A percentile compares a stretch with the other conserved stretches of the same genome.
These are phyloP conservation scores for Saksenaea vasiformis DNA, from an alignment of 371 early-diverging fungal species.

Conservation along the genomic window DNA sequence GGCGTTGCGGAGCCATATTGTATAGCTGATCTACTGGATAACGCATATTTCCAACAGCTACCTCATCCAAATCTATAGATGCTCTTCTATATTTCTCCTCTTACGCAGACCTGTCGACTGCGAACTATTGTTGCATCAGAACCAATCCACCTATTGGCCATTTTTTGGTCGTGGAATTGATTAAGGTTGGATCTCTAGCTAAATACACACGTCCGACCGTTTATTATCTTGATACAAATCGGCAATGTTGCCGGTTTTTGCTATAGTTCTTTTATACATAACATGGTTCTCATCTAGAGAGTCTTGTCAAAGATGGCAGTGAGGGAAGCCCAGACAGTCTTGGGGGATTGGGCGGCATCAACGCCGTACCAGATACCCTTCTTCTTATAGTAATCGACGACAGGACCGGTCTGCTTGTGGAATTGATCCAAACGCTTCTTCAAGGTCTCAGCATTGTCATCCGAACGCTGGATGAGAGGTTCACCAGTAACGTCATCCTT, in stretches of 20 bases:
- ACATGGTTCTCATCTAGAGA: slow-evolving; percentile 34
- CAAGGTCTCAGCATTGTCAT: slow-evolving; percentile 96
- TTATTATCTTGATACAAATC: not conserved
- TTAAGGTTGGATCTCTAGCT: not conserved
- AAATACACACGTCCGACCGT: not conserved
- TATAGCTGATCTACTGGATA: too few relatives aligned
- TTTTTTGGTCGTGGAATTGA: too few relatives aligned
- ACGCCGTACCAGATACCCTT: slow-evolving; percentile 90
- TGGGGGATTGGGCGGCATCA: slow-evolving; percentile 91
- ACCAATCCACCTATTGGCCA: too few relatives aligned
- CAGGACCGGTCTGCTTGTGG: slow-evolving; percentile 96
- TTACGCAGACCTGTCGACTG: too few relatives aligned
- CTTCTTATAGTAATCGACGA: slow-evolving; percentile 95
- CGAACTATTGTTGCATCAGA: too few relatives aligned
- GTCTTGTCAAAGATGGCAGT: slow-evolving; percentile 83
- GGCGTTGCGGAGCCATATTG: too few relatives aligned
- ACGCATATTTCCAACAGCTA: too few relatives aligned
- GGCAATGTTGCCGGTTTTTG: not conserved
- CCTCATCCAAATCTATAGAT: too few relatives aligned
- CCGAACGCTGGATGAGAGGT: slow-evolving; percentile 95
- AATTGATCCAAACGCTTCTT: slow-evolving; percentile 93
- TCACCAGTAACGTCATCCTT: slow-evolving; percentile 97
- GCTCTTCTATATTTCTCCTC: too few relatives aligned
- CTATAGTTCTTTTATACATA: not conserved
- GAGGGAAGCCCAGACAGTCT: slow-evolving; percentile 90